Percentiles rank a stretch among this genome's conserved stretches.
Evolutionary conservation across 352 stramenopile genomes (phyloP).

Genomic region (Sclerospora graminicola): DNA sequence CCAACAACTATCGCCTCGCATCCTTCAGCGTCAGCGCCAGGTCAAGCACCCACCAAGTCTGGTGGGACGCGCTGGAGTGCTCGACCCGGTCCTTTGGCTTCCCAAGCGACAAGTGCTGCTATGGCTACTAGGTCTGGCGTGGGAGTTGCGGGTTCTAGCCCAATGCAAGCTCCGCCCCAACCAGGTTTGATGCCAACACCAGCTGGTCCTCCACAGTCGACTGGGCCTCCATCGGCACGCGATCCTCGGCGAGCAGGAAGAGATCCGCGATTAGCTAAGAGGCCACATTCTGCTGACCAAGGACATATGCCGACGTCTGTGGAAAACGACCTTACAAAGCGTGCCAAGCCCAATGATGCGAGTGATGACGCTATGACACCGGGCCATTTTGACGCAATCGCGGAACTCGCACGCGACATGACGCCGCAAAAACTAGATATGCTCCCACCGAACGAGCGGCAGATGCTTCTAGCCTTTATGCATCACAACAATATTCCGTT

Average conservation of each 20-base stretch:
- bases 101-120: slow-evolving; percentile 16
- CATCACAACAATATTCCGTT: slow-evolving; percentile 73
- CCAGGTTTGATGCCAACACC: slow-evolving; percentile 23
- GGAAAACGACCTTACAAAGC: slow-evolving; percentile 20
- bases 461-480: slow-evolving; percentile 75
- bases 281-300: slow-evolving; percentile 16
- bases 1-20: slow-evolving; percentile 17
- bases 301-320: slow-evolving; percentile 9
- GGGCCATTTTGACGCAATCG: slow-evolving; percentile 49
- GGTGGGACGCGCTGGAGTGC: slow-evolving; percentile 55
- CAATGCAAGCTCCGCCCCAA: slow-evolving; percentile 18
- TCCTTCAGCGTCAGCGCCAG: slow-evolving; percentile 10
- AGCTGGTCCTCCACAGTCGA: slow-evolving; percentile 12
- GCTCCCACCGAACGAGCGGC: slow-evolving; percentile 62
- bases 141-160: slow-evolving; percentile 14
- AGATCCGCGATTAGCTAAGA: slow-evolving; percentile 51
- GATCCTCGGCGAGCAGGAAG: slow-evolving; percentile 42
- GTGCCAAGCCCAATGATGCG: slow-evolving; percentile 12
- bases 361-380: slow-evolving; percentile 2
- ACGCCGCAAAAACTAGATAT: slow-evolving; percentile 74
- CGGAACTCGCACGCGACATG: slow-evolving; percentile 68
- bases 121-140: slow-evolving; percentile 15
- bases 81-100: slow-evolving; percentile 36
- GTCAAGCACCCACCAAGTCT: slow-evolving; percentile 22
- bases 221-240: slow-evolving; percentile 22